Base-by-base conservation (phyloP, 129 eudicot genomes). In the Helianthus tuberosus region DNA sequence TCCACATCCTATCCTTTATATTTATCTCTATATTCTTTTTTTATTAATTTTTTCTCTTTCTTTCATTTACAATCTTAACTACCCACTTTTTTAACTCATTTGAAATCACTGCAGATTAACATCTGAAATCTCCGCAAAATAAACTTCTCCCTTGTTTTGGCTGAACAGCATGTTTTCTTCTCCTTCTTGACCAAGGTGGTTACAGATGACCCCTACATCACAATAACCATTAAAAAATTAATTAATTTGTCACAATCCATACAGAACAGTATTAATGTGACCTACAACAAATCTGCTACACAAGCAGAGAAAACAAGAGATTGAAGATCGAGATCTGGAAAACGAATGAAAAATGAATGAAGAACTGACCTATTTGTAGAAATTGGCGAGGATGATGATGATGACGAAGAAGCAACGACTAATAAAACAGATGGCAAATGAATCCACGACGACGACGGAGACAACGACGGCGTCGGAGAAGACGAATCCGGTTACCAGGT, bases 131-230 rank as follows among this genome's bases (percentile, higher is more conserved):
- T 20, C 23, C 23, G 23, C 91, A 66, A 90, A 90, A 38, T n/a
- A 85, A 86, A 57, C 75, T 72, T 71, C 68, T 77, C 96, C 96
- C 87, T 62, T 85, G 96, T 72, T 90, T 85, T 36, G 93, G 89
- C 20, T 73, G 85, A 68, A 90, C 86, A 39, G 84, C 91, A 69
- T 81, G 81, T 81, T 87, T 90, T 69, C 91, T 87, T 88, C 93
- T 90, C 80, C 91, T 79, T 65, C 87, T 78, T 60, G 96, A 90
- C 96, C 96, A 87, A 69, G 96, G 96, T 50, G 96, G 87, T 79
- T 87, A 81, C 63, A 83, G 83, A 77, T 80, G 85, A 11, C 87
- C 86, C 84, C 96, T 90, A 77, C 55, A 81, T 53, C 20, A 16
- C 59, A 80, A 25, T 20, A 52, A 68, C 75, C 43, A 76, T 0